Evolutionary conservation across 2,329 filamentous ascomycete species (phyloP).

Genomic region (Apiospora phragmitis): DNA sequence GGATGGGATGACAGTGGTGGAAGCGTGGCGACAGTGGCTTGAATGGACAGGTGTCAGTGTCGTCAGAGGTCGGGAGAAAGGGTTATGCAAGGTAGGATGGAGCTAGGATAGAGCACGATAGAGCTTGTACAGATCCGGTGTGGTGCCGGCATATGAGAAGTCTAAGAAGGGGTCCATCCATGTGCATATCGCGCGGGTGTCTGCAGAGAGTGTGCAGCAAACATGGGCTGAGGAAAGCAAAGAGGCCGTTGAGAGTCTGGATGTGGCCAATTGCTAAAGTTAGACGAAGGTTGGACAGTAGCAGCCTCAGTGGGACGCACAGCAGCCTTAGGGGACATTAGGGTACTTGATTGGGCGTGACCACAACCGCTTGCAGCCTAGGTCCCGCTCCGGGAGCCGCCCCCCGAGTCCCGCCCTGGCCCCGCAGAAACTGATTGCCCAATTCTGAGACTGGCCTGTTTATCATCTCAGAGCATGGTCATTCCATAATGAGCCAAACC

Average conservation of each 20-base stretch:
- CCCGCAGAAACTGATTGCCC: neutral
- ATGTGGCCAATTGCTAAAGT: neutral
- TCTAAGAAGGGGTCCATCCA: neutral
- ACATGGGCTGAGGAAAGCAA: neutral
- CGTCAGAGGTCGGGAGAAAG: neutral
- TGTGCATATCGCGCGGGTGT: neutral
- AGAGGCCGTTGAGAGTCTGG: neutral
- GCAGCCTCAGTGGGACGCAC: neutral
- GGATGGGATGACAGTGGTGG: neutral
- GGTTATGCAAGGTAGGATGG: neutral
- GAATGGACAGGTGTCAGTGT: slow-evolving; percentile 6
- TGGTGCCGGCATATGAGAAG: neutral
- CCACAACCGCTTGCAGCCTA: neutral
- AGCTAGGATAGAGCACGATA: neutral
- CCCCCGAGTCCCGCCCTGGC: neutral
- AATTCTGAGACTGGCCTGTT: slow-evolving; percentile 6
- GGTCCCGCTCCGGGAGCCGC: slow-evolving; percentile 1
- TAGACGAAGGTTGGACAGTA: neutral
- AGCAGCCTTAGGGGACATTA: no score
- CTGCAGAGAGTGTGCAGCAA: neutral
- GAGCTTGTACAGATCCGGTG: neutral
- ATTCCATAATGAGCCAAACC: slow-evolving; percentile 6
- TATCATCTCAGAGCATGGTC: neutral
- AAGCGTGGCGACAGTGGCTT: slow-evolving; percentile 1
- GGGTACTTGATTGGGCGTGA: neutral